phyloP scores from a whole-genome alignment of 202 grass and related monocot species.

The Eragrostis tef region DNA sequence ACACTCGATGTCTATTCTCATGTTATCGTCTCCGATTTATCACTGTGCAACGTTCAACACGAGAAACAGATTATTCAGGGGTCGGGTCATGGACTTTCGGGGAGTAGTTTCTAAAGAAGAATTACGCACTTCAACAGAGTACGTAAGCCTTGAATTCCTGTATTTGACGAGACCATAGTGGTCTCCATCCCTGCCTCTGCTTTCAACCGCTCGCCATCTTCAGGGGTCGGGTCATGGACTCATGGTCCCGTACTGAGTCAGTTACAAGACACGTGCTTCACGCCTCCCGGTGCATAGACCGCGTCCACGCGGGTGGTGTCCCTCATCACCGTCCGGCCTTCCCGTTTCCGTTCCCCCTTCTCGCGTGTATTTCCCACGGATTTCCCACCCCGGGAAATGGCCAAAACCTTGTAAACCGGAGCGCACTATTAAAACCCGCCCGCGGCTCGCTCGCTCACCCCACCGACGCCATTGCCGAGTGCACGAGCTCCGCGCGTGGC shows the following conservation, averaged over 20 bases:
- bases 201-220: too few relatives aligned
- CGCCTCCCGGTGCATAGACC: constrained; percentile 40
- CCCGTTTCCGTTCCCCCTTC: constrained; percentile 34
- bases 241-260: not conserved
- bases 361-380: constrained; percentile 31
- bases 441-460: not conserved
- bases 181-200: too few relatives aligned
- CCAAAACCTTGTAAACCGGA: constrained; percentile 52
- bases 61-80: too few relatives aligned
- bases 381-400: constrained; percentile 33
- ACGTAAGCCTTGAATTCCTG: too few relatives aligned
- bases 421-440: constrained; percentile 33
- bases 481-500: too few relatives aligned
- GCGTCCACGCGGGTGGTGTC: not conserved
- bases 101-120: too few relatives aligned
- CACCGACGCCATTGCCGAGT: constrained; percentile 58
- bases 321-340: constrained; percentile 6
- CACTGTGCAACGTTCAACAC: too few relatives aligned
- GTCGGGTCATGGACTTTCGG: too few relatives aligned
- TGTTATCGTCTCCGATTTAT: too few relatives aligned
- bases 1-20: too few relatives aligned
- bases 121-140: too few relatives aligned
- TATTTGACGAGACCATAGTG: too few relatives aligned
- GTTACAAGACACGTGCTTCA: constrained; percentile 27
- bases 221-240: not conserved